Evolutionary conservation across 257 asterid species (phyloP).

Genomic region (Solanum rostratum): DNA sequence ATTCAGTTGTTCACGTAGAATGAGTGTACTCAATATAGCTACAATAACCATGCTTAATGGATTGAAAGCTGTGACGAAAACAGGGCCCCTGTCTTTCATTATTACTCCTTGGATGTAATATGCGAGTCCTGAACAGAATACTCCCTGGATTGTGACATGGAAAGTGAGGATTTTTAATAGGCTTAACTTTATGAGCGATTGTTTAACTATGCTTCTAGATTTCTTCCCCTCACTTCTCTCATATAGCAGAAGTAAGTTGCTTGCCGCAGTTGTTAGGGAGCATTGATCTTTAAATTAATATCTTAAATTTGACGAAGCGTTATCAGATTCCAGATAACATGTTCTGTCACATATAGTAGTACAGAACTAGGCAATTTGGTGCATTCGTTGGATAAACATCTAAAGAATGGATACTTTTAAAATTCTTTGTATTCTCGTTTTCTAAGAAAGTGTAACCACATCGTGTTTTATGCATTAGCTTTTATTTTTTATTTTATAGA

Average conservation of each 20-base stretch:
- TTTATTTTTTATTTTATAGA: not conserved
- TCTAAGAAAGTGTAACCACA: not conserved
- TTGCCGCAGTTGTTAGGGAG: not conserved
- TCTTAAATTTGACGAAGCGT: not conserved
- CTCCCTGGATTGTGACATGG: slow-evolving; percentile 39
- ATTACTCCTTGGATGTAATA: slow-evolving; percentile 79
- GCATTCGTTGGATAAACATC: not conserved
- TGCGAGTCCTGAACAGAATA: slow-evolving; percentile 80
- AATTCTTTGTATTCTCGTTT: not conserved
- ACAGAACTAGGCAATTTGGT: not conserved
- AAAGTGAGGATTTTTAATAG: not conserved
- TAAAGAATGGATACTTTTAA: not conserved
- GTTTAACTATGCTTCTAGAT: not conserved
- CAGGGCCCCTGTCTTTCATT: slow-evolving; percentile 83
- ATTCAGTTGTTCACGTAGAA: slow-evolving; percentile 54
- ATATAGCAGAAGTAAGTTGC: not conserved
- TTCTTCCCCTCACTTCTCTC: not conserved
- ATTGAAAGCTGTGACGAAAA: slow-evolving; percentile 79
- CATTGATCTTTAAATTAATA: not conserved
- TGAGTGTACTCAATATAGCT: slow-evolving; percentile 71
- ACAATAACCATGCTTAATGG: slow-evolving; percentile 88
- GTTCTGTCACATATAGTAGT: not conserved
- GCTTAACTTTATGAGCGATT: not conserved
- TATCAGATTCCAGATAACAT: not conserved
- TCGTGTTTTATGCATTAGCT: not conserved